phyloP scores from a whole-genome alignment of 2,329 filamentous ascomycete genomes.

The Fusarium verticillioides region DNA sequence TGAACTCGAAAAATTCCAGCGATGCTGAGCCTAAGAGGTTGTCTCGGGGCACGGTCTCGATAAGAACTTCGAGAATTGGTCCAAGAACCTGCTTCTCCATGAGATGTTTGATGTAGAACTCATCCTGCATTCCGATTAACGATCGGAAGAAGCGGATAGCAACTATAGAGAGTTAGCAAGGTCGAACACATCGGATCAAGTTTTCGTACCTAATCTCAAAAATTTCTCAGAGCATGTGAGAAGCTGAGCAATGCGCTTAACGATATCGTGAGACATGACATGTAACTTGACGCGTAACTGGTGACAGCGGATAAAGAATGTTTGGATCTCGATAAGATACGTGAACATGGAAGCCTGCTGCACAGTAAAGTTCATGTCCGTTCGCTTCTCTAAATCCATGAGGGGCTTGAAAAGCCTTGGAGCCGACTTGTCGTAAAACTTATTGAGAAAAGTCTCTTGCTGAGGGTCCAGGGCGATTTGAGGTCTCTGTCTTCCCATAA shows the following conservation, averaged over 20 bases:
- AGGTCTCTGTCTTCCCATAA: slow-evolving; percentile 70
- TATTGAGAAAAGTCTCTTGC: slow-evolving; percentile 85
- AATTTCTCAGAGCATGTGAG: slow-evolving; percentile 89
- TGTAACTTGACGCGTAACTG: slow-evolving; percentile 88
- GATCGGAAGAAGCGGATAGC: slow-evolving; percentile 94
- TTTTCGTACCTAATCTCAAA: slow-evolving; percentile 79
- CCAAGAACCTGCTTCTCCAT: slow-evolving; percentile 84
- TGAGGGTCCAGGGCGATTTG: slow-evolving; percentile 71
- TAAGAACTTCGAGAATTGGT: slow-evolving; percentile 84
- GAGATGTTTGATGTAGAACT: slow-evolving; percentile 89
- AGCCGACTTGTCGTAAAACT: slow-evolving; percentile 90
- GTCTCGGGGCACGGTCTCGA: slow-evolving; percentile 88
- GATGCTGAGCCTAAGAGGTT: slow-evolving; percentile 95
- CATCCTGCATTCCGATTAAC: slow-evolving; percentile 85
- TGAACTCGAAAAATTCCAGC: slow-evolving; percentile 91
- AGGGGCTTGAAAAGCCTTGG: slow-evolving; percentile 88
- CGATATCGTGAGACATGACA: slow-evolving; percentile 81
- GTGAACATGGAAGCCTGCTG: slow-evolving; percentile 91
- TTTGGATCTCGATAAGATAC: slow-evolving; percentile 91
- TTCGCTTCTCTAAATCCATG: slow-evolving; percentile 77
- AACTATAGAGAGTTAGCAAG: slow-evolving; percentile 61
- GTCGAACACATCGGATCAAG: slow-evolving; percentile 7
- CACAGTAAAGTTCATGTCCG: slow-evolving; percentile 77
- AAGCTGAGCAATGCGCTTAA: slow-evolving; percentile 83
- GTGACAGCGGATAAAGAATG: slow-evolving; percentile 93